phyloP scores from a whole-genome alignment of 1,284 basidiomycete species.

The Heterobasidion parviporum region DNA sequence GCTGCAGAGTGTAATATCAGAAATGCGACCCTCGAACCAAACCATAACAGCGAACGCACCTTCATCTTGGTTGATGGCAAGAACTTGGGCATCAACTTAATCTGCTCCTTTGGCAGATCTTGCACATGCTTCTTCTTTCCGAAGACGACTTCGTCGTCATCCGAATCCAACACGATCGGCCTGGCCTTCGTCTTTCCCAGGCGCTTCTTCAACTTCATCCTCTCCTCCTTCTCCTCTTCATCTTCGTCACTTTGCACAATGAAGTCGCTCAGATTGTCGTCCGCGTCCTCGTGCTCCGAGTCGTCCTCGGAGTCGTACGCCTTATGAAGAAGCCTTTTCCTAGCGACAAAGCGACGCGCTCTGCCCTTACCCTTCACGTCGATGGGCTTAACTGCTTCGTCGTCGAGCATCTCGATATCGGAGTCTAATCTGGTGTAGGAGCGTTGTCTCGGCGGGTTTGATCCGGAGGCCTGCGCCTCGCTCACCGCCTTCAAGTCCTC shows the following conservation, averaged over 20 bases:
- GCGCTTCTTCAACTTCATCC: slow-evolving; percentile 27
- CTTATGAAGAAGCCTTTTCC: slow-evolving; percentile 11
- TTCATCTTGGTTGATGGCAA: slow-evolving; percentile 61
- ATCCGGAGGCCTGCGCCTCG: not conserved
- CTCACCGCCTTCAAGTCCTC: slow-evolving; percentile 24
- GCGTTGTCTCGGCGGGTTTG: not conserved
- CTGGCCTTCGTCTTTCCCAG: slow-evolving; percentile 18
- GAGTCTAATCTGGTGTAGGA: not conserved
- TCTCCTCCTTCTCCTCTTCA: slow-evolving; percentile 30
- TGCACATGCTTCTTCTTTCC: slow-evolving; percentile 22
- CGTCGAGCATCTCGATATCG: slow-evolving; percentile 14
- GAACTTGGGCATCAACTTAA: slow-evolving; percentile 39
- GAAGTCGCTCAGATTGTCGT: slow-evolving; percentile 41
- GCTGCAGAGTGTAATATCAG: slow-evolving; percentile 19
- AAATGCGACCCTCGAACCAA: not conserved
- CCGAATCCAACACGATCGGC: slow-evolving; percentile 33
- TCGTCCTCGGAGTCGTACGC: slow-evolving; percentile 20
- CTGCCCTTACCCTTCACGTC: slow-evolving; percentile 19
- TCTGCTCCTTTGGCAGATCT: slow-evolving; percentile 19
- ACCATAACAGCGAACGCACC: slow-evolving; percentile 22
- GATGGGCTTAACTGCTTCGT: slow-evolving; percentile 15
- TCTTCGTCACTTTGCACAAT: slow-evolving; percentile 41
- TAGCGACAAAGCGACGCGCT: slow-evolving; percentile 8
- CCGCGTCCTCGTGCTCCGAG: slow-evolving; percentile 20
- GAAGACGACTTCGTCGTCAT: slow-evolving; percentile 38